Evolutionary conservation across 2,329 filamentous ascomycete genomes (phyloP).

Genomic region (Fusarium annulatum): DNA sequence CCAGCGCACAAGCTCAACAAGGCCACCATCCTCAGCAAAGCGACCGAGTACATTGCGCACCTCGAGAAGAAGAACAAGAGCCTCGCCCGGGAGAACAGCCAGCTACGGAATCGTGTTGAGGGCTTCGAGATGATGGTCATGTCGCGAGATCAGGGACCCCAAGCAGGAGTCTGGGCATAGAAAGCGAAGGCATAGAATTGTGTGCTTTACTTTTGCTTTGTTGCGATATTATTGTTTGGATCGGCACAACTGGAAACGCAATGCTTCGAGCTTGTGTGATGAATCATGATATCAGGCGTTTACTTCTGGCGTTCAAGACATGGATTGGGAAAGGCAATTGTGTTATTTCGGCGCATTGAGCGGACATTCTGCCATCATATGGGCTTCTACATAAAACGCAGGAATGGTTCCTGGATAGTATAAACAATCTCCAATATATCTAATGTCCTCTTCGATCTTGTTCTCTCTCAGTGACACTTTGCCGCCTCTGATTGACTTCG

Average conservation of each 20-base stretch:
- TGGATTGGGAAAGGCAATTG: slow-evolving; percentile 16
- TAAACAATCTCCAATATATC: slow-evolving; percentile 43
- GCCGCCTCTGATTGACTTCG: background rate
- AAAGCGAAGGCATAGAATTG: background rate
- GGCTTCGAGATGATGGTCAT: slow-evolving; percentile 47
- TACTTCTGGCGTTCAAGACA: slow-evolving; percentile 35
- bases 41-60: slow-evolving; percentile 53
- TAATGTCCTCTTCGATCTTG: slow-evolving; percentile 27
- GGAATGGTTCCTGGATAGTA: slow-evolving; percentile 34
- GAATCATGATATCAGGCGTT: slow-evolving; percentile 45
- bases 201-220: background rate
- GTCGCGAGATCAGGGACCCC: slow-evolving; percentile 41
- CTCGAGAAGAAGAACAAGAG: slow-evolving; percentile 51
- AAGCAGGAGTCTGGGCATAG: slow-evolving; percentile 44
- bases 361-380: slow-evolving; percentile 21
- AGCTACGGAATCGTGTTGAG: slow-evolving; percentile 47
- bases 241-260: slow-evolving; percentile 19
- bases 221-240: slow-evolving; percentile 26
- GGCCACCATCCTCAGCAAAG: slow-evolving; percentile 73
- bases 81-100: slow-evolving; percentile 48
- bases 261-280: slow-evolving; percentile 36
- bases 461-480: background rate
- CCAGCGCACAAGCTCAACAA: slow-evolving; percentile 94
- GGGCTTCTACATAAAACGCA: slow-evolving; percentile 27
- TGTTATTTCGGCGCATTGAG: slow-evolving; percentile 31